Base-by-base conservation (phyloP, 495 filamentous ascomycete species). In the Lophiotrema nucula region DNA sequence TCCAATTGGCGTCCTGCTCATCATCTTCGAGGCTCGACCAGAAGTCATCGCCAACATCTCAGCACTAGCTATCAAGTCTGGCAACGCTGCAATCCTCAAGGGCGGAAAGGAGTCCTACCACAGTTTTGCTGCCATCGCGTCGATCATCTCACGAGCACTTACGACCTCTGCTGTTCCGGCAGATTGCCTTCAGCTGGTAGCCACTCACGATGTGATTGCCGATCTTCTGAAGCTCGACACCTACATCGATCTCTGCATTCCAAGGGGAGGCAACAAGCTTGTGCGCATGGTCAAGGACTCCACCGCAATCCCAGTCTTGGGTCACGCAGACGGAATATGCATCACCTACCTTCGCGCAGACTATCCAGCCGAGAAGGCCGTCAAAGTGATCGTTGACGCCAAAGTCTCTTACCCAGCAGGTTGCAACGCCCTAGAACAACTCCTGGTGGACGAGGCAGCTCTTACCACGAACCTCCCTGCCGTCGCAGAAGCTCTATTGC, bases 21-120 rank as follows among this genome's bases (percentile, higher is more conserved):
- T 97, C 63, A 97, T 98, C 57, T 98, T 98, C 67, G 93, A 98
- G 73, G 95, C 95, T 21, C 88, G 93, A 25, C 93, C 93, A 8
- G 93, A 99, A 70, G 95, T 99, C 53, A 99, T 99, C 70, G 93
- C 95, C 39, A 99, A 99, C 67, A 97, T 99, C 58, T 89, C 92
- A 50, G 87, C 95, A n/a, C 78, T 99, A 31, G 90, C 95, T 11
- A 86, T 99, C 61, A 99, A 99, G 70, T 97, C 93, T 15, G 93
- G 90, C 52, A 99, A 99, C 76, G 87, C 93, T 23, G 93, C 92
- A 53, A 97, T 99, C 57, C 75, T 99, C 43, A 99, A 99, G 81
- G 92, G 90, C 62, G 93, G 93, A 47, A 96, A 96, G 70, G 93
- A 99, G 72, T 96, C 93, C 2, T 91, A 86, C 19, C 87, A 93